Percentiles rank a stretch among this genome's conserved stretches.
These are phyloP conservation scores for Starmerella geochares DNA, from an alignment of 805 yeast genomes.

Conservation along the genomic window DNA sequence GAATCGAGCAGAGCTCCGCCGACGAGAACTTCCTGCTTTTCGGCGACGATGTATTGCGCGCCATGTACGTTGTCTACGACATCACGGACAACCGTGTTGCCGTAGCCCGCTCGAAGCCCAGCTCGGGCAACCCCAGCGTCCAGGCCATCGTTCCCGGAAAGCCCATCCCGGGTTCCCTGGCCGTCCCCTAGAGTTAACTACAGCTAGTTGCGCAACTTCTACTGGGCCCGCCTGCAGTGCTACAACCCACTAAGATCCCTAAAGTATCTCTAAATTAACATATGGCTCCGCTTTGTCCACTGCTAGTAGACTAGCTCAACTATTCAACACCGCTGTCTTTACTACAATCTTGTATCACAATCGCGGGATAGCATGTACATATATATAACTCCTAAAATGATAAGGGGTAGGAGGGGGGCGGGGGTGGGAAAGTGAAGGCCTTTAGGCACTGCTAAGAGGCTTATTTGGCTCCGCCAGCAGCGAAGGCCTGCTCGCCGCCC, in stretches of 20 bases:
- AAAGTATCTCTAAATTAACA: background rate
- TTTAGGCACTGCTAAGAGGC: background rate
- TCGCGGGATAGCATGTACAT: slow-evolving; percentile 3
- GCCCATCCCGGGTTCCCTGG: slow-evolving; percentile 23
- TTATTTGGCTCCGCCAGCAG: slow-evolving; percentile 21
- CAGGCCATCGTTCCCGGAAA: slow-evolving; percentile 25
- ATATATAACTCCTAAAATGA: background rate
- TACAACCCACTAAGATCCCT: background rate
- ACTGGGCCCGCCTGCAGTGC: slow-evolving; percentile 1
- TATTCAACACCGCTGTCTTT: no score
- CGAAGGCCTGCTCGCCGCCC: slow-evolving; percentile 33
- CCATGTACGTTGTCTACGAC: slow-evolving; percentile 55
- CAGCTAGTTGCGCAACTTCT: background rate
- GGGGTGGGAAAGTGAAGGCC: background rate
- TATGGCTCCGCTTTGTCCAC: background rate
- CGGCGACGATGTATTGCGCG: slow-evolving; percentile 55
- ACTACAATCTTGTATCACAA: no score
- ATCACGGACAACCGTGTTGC: slow-evolving; percentile 47
- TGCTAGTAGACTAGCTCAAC: no score
- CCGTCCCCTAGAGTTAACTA: background rate
- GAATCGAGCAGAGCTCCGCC: slow-evolving; percentile 28
- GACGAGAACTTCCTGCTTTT: slow-evolving; percentile 36
- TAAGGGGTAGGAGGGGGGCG: background rate
- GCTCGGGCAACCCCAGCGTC: slow-evolving; percentile 23
- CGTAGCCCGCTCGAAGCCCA: slow-evolving; percentile 38